A percentile compares a stretch with the other conserved stretches of the same genome.
Evolutionary conservation across 2,329 filamentous ascomycete genomes (phyloP).

Genomic region (Botrytis squamosa): DNA sequence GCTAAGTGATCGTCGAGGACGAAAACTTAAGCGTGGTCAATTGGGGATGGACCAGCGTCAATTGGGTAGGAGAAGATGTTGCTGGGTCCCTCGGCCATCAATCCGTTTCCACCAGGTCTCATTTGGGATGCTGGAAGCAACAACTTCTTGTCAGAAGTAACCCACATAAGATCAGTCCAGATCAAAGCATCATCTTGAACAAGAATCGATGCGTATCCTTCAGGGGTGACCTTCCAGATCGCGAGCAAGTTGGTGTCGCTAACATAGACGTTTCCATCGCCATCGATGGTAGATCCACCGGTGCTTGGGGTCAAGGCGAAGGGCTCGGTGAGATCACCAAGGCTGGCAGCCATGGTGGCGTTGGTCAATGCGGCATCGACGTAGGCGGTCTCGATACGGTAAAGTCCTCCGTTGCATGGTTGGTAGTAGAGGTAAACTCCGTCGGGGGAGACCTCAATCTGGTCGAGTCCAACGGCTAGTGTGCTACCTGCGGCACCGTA

Average conservation of each 20-base stretch:
- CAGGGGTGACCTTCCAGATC: slow-evolving; percentile 25
- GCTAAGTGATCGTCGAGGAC: neutral
- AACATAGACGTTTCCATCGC: slow-evolving; percentile 41
- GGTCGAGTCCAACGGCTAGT: slow-evolving; percentile 40
- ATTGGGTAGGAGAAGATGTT: slow-evolving; percentile 27
- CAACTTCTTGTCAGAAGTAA: slow-evolving; percentile 24
- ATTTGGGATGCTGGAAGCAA: slow-evolving; percentile 27
- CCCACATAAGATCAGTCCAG: slow-evolving; percentile 29
- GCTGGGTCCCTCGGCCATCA: slow-evolving; percentile 25
- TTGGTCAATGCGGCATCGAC: slow-evolving; percentile 41
- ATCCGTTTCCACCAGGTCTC: slow-evolving; percentile 23
- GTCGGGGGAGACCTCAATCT: slow-evolving; percentile 44
- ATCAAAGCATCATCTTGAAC: slow-evolving; percentile 25
- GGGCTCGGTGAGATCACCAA: slow-evolving; percentile 35
- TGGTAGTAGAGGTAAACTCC: slow-evolving; percentile 43
- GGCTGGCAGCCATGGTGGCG: slow-evolving; percentile 34
- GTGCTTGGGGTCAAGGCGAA: slow-evolving; percentile 25
- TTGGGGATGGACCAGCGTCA: slow-evolving; percentile 25
- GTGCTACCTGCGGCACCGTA: slow-evolving; percentile 26
- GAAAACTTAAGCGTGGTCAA: slow-evolving; percentile 18
- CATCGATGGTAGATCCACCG: slow-evolving; percentile 32
- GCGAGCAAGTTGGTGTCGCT: slow-evolving; percentile 39
- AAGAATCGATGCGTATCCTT: slow-evolving; percentile 24
- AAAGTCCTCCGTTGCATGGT: slow-evolving; percentile 41
- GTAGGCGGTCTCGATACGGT: slow-evolving; percentile 39